A percentile compares a stretch with the other conserved stretches of the same genome.
These are phyloP conservation scores for Cutaneotrichosporon cavernicola DNA, from an alignment of 1,284 basidiomycete genomes.

Conservation along the genomic window DNA sequence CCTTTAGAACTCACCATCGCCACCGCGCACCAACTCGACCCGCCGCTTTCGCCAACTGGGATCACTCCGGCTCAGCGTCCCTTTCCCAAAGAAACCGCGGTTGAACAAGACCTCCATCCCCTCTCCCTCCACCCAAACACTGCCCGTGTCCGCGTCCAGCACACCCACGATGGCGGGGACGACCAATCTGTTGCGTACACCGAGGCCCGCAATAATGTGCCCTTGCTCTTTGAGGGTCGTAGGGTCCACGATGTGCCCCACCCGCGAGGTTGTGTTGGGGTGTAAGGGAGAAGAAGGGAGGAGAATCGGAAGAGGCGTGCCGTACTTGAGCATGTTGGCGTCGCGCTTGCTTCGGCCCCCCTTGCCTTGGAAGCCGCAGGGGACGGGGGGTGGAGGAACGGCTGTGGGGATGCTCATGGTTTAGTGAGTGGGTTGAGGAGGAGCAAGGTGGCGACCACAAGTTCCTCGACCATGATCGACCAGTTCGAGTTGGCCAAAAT, in stretches of 20 bases:
- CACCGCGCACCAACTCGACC: constrained; percentile 61
- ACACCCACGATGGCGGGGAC: constrained; percentile 55
- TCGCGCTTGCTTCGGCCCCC: not conserved
- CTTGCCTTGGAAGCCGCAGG: constrained; percentile 11
- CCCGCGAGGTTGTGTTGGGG: constrained; percentile 16
- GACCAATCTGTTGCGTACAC: not conserved
- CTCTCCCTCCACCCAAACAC: constrained; percentile 72
- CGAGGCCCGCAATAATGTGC: not conserved
- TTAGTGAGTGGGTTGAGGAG: not conserved
- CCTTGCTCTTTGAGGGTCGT: constrained; percentile 8
- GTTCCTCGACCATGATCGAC: not conserved
- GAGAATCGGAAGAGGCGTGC: constrained; percentile 49
- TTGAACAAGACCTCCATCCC: constrained; percentile 76
- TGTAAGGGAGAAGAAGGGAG: constrained; percentile 39
- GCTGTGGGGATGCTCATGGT: not conserved
- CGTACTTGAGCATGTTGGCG: constrained; percentile 35
- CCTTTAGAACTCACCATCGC: constrained; percentile 42
- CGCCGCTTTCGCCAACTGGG: constrained; percentile 84
- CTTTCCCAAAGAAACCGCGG: constrained; percentile 96
- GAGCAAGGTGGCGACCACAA: not conserved
- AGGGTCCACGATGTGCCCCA: constrained; percentile 9
- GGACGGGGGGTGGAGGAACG: constrained; percentile 7
- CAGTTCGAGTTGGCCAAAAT: not conserved
- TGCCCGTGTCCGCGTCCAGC: constrained; percentile 69
- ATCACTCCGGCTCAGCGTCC: constrained; percentile 87